A percentile compares a stretch with the other conserved stretches of the same genome.
Conservation (phyloP, 1,284 basidiomycete genomes). For the Cystobasidium slooffiae region DNA sequence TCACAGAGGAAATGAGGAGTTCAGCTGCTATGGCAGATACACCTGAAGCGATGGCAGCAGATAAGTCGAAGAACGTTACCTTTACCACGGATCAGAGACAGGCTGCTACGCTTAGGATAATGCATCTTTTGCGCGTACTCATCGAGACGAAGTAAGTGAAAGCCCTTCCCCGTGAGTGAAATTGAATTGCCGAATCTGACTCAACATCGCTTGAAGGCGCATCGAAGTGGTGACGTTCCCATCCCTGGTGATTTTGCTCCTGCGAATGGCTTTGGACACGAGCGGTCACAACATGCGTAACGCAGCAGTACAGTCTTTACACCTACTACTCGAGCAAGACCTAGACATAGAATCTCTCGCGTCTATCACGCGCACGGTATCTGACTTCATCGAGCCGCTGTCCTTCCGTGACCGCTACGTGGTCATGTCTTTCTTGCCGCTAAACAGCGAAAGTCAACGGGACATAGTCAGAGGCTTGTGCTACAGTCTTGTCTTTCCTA, state of each 20-base stretch:
- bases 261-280: constrained; percentile 17
- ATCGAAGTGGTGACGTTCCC: not conserved
- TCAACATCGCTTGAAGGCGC: constrained; percentile 8
- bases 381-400: not conserved
- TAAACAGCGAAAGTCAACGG: not conserved
- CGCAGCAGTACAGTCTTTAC: not conserved
- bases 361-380: not conserved
- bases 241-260: constrained; percentile 2
- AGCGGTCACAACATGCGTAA: constrained; percentile 13
- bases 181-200: not conserved
- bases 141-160: constrained; percentile 28
- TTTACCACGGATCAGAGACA: constrained; percentile 8
- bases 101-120: constrained; percentile 20
- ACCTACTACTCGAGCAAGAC: not conserved
- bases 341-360: not conserved
- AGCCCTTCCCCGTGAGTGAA: too few species aligned
- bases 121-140: constrained; percentile 6
- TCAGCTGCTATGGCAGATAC: constrained; percentile 14
- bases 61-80: not conserved
- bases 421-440: constrained; percentile 20
- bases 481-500: constrained; percentile 4
- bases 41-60: constrained; percentile 11
- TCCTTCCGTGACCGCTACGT: constrained; percentile 12
- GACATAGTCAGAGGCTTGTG: constrained; percentile 4
- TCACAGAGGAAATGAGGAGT: constrained; percentile 6